phyloP scores from a whole-genome alignment of 1,284 basidiomycete genomes.

The Apiotrichum laibachii region DNA sequence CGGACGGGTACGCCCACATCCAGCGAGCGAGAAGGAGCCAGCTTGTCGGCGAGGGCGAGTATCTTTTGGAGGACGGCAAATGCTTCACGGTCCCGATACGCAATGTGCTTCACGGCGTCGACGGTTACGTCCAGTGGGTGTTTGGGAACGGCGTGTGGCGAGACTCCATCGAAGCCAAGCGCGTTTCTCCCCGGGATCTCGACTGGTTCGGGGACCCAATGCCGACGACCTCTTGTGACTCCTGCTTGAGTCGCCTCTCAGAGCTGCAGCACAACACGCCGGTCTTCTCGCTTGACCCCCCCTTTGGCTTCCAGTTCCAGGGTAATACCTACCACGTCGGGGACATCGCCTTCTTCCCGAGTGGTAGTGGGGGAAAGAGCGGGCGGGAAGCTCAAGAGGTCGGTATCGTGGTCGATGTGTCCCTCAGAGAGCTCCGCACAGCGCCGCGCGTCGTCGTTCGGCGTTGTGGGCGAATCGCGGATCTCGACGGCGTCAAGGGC shows the following conservation, averaged over 20 bases:
- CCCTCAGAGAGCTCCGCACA: background rate
- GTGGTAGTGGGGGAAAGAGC: background rate
- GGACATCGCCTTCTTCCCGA: conserved; percentile 27
- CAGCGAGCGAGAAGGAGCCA: too few species aligned
- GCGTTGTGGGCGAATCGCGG: background rate
- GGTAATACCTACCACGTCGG: conserved; percentile 16
- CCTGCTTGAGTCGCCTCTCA: background rate
- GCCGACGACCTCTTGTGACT: conserved; percentile 3
- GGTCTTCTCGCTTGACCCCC: background rate
- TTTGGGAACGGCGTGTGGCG: too few species aligned
- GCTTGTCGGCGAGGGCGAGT: too few species aligned
- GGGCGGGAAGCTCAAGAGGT: conserved; percentile 18
- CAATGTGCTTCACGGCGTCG: too few species aligned
- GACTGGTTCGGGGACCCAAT: background rate
- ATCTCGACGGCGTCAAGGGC: background rate
- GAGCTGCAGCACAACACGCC: background rate
- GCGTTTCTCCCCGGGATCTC: too few species aligned
- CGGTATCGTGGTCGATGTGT: conserved; percentile 12
- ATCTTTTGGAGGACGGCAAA: too few species aligned
- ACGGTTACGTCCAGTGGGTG: too few species aligned
- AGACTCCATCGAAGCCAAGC: too few species aligned
- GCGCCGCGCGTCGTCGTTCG: background rate
- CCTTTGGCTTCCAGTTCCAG: background rate
- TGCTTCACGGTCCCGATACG: too few species aligned
- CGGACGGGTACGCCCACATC: too few species aligned